phyloP scores from a whole-genome alignment of 352 stramenopile species.

The Phytophthora ohioensis region DNA sequence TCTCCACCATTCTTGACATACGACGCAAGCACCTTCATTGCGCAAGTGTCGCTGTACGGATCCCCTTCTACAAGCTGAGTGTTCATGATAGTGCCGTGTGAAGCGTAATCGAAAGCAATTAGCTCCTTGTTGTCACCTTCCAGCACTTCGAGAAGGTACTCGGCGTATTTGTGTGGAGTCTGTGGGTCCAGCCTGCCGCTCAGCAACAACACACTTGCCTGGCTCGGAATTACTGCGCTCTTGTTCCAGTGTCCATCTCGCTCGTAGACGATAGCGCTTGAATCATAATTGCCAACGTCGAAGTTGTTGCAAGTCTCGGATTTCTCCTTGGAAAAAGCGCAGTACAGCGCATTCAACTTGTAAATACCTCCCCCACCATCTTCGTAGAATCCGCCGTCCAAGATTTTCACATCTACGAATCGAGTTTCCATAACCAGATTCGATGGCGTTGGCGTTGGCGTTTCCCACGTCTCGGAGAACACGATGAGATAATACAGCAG shows the following conservation, averaged over 20 bases:
- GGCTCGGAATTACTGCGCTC: slow-evolving; percentile 41
- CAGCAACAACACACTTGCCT: slow-evolving; percentile 57
- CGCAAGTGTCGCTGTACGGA: slow-evolving; percentile 38
- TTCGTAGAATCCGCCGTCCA: slow-evolving; percentile 25
- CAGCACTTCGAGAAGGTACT: slow-evolving; percentile 42
- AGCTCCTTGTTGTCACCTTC: slow-evolving; percentile 49
- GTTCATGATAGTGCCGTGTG: slow-evolving; percentile 30
- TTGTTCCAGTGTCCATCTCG: slow-evolving; percentile 65
- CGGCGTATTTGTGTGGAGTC: slow-evolving; percentile 61
- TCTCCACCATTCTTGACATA: slow-evolving; percentile 49
- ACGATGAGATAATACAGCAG: slow-evolving; percentile 63
- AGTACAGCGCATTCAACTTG: slow-evolving; percentile 44
- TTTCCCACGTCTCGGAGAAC: slow-evolving; percentile 63
- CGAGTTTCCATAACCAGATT: too few species aligned
- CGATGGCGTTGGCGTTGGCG: slow-evolving; percentile 30
- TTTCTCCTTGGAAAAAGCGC: slow-evolving; percentile 55
- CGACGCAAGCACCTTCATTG: slow-evolving; percentile 49
- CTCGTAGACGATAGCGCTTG: slow-evolving; percentile 42
- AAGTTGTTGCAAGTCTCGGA: slow-evolving; percentile 39
- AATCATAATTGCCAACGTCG: slow-evolving; percentile 20
- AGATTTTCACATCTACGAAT: slow-evolving; percentile 24
- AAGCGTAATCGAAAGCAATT: slow-evolving; percentile 56
- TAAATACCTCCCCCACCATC: background rate
- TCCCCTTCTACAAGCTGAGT: slow-evolving; percentile 33
- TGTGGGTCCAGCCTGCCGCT: slow-evolving; percentile 61